Evolutionary conservation across 441 rosid genomes (phyloP).

Genomic region (Mallotus repandus): DNA sequence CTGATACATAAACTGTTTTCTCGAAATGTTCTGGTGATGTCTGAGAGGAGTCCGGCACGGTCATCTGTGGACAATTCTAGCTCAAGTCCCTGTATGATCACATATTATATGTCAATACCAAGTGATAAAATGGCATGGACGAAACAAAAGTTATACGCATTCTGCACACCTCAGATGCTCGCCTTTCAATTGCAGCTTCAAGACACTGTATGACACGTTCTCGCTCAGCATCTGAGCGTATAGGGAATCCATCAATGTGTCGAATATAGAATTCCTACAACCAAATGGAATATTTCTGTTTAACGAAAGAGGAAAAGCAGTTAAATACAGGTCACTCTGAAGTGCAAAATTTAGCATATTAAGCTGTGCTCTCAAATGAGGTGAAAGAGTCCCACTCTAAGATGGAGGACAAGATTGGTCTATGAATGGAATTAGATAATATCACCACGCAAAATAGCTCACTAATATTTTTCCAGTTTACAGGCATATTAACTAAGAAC

Average conservation of each 20-base stretch:
- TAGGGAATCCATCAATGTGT: slow-evolving; percentile 83
- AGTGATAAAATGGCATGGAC: neutral
- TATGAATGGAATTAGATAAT: too few relatives aligned
- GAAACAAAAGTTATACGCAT: neutral
- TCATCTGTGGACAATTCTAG: slow-evolving; percentile 71
- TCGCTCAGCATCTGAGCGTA: slow-evolving; percentile 87
- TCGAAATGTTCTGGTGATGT: slow-evolving; percentile 82
- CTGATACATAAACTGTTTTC: slow-evolving; percentile 76
- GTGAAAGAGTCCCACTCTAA: neutral
- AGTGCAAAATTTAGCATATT: neutral
- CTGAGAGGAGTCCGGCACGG: slow-evolving; percentile 76
- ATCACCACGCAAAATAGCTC: too few relatives aligned
- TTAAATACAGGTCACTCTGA: neutral
- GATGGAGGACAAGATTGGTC: too few relatives aligned
- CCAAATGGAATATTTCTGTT: slow-evolving; percentile 22
- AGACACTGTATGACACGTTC: slow-evolving; percentile 85
- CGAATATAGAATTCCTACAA: slow-evolving; percentile 88
- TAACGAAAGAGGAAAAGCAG: slow-evolving; percentile 17
- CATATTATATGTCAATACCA: neutral
- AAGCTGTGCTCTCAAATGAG: slow-evolving; percentile 13
- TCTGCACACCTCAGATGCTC: slow-evolving; percentile 64
- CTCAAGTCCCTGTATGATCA: slow-evolving; percentile 63
- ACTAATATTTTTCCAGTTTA: too few relatives aligned
- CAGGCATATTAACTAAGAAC: neutral
- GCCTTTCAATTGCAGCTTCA: slow-evolving; percentile 90